phyloP scores from a whole-genome alignment of 176 grass and related monocot genomes.

The Oryza meridionalis region DNA sequence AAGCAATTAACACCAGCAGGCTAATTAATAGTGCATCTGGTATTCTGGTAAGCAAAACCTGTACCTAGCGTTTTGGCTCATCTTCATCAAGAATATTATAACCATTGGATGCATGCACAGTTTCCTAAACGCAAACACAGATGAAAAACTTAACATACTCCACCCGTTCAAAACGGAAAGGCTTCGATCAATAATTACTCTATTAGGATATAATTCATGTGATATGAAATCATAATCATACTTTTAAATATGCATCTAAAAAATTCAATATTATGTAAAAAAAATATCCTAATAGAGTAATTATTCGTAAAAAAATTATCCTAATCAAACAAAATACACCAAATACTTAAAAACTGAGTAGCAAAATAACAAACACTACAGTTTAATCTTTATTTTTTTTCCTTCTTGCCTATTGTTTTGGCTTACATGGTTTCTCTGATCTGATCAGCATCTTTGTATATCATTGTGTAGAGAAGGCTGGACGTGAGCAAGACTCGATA shows the following conservation, averaged over 20 bases:
- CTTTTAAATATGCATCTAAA: too few relatives aligned
- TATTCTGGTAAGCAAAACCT: neutral
- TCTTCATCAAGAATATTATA: neutral
- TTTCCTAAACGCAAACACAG: neutral
- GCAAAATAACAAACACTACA: neutral
- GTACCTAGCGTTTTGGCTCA: neutral
- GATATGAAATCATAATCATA: too few relatives aligned
- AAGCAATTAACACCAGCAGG: neutral
- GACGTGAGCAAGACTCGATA: constrained; percentile 28
- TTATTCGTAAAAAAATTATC: too few relatives aligned
- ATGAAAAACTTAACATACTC: neutral
- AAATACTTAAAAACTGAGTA: neutral
- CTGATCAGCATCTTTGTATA: constrained; percentile 12
- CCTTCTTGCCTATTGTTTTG: neutral
- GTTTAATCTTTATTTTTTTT: neutral
- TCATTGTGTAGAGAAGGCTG: neutral
- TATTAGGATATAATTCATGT: too few relatives aligned
- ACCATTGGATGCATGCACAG: neutral
- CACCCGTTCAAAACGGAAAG: too few relatives aligned
- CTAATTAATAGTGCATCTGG: neutral
- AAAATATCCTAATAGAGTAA: too few relatives aligned
- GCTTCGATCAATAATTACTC: too few relatives aligned
- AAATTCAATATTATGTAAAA: too few relatives aligned
- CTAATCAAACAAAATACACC: too few relatives aligned
- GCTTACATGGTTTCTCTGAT: neutral